Evolutionary conservation across 2,329 filamentous ascomycete genomes (phyloP).

Genomic region (Fusarium odoratissimum): DNA sequence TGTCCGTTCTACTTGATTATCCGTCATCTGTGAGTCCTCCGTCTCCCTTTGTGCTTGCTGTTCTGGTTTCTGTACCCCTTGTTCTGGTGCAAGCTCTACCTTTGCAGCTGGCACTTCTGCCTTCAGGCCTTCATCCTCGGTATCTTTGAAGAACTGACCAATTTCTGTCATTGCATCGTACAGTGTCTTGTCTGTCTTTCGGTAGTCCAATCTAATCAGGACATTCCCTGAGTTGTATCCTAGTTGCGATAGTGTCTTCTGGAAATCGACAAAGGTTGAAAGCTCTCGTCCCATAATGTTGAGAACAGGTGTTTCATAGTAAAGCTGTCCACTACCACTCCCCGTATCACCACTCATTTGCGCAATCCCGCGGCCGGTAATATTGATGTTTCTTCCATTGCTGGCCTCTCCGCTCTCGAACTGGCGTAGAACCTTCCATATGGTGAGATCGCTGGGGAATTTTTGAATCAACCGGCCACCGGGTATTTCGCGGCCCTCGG

Average conservation of each 20-base stretch:
- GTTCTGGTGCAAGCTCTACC: conserved; percentile 9
- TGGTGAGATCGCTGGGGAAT: conserved; percentile 85
- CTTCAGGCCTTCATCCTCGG: conserved; percentile 48
- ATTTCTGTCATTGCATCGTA: conserved; percentile 90
- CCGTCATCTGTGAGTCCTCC: conserved; percentile 41
- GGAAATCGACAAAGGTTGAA: conserved; percentile 80
- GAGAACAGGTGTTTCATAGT: conserved; percentile 88
- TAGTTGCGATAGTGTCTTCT: conserved; percentile 88
- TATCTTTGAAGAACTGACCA: conserved; percentile 74
- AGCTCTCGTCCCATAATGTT: conserved; percentile 86
- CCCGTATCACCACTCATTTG: conserved; percentile 65
- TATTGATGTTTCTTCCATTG: conserved; percentile 73
- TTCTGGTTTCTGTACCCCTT: conserved; percentile 17
- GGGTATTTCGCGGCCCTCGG: conserved; percentile 71
- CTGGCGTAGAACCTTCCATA: conserved; percentile 91
- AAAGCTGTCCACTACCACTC: conserved; percentile 77
- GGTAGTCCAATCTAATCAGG: conserved; percentile 81
- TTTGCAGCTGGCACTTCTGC: conserved; percentile 10
- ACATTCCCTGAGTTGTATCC: conserved; percentile 88
- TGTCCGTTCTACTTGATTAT: conserved; percentile 20
- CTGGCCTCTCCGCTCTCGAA: conserved; percentile 83
- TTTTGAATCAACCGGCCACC: conserved; percentile 82
- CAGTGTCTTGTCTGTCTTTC: conserved; percentile 79
- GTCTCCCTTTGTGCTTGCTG: conserved; percentile 18
- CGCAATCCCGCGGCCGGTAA: conserved; percentile 85